Base-by-base conservation (phyloP, 345 rosid genomes). In the Eucalyptus marginata region DNA sequence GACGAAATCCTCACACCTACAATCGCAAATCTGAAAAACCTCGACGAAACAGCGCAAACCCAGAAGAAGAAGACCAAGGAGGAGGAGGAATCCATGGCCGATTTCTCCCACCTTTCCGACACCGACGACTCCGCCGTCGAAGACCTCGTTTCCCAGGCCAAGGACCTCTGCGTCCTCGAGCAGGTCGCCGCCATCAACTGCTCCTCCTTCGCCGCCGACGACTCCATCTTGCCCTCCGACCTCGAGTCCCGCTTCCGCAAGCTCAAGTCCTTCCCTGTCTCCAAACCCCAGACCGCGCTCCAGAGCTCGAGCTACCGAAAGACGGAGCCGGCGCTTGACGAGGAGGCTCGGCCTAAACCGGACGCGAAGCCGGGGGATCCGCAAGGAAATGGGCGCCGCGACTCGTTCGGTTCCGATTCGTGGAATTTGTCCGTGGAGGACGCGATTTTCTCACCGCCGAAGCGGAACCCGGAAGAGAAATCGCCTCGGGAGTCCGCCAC, bases 71-170 rank as follows among this genome's bases (percentile, higher is more conserved):
- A 49, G 52, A 25, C 24, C 2, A 56, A 46, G 25, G 16, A 6
- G 33, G 52, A 4, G 83, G 29, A 40, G 87, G 43, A 5, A 25
- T 46, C 11, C 27, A 96, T 97, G 99, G 95, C 93, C 31, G 96
- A 95, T 92, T 93, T 93, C 86, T 94, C 95, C 79, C 88, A 87
- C 91, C 90, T 95, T 7, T 96, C 98, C 3, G 97, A 97, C 89
- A 93, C 98, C 25, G 99, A 97, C 68, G 98, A 96, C 49, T 93
- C 98, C 44, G 96, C 96, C 7, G 95, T 95, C 13, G 98, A 97
- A 33, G 97, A 96, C 18, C 93, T 97, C 46, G 87, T 96, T 87
- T 93, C 98, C 7, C 98, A 95, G 89, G 88, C 95, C 2, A 90
- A 93, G 90, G 98, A 97, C 59, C 96, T 96, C 84, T 94, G 93